A percentile compares a stretch with the other conserved stretches of the same genome.
phyloP scores from a whole-genome alignment of 2,329 filamentous ascomycete species.

The Hymenoscyphus scutula region DNA sequence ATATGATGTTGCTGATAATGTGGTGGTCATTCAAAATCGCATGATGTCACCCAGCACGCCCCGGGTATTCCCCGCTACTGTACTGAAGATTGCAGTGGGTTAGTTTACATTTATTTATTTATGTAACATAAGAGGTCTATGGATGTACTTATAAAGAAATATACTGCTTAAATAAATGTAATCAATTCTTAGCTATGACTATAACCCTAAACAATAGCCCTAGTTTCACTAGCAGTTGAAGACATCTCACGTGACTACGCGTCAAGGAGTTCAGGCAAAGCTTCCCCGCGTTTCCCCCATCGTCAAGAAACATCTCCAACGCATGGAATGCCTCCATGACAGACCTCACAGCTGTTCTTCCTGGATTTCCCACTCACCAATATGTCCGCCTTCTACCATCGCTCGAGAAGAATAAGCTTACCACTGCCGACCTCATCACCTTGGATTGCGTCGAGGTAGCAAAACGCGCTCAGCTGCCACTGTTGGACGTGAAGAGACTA shows the following conservation, averaged over 20 bases:
- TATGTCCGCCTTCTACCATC: slow-evolving; percentile 75
- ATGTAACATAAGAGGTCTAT: no score
- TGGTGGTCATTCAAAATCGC: neutral
- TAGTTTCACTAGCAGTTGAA: neutral
- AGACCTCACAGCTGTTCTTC: slow-evolving; percentile 80
- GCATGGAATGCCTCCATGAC: slow-evolving; percentile 58
- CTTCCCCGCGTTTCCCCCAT: slow-evolving; percentile 4
- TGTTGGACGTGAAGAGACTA: slow-evolving; percentile 76
- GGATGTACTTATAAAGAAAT: no score
- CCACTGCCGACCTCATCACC: slow-evolving; percentile 80
- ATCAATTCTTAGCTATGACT: no score
- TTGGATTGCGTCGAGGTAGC: slow-evolving; percentile 80
- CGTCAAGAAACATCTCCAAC: slow-evolving; percentile 2
- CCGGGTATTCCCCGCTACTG: neutral
- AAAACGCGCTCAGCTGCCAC: slow-evolving; percentile 77
- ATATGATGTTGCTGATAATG: neutral
- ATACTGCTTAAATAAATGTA: no score
- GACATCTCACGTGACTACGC: neutral
- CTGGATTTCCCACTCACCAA: slow-evolving; percentile 69
- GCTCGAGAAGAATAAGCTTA: slow-evolving; percentile 75
- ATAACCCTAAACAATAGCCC: neutral
- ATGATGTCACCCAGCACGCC: neutral
- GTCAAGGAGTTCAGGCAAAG: neutral
- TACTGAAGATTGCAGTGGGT: no score
- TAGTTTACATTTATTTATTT: no score